Conservation (phyloP, 129 eudicot genomes). For the sunflower (Helianthus annuus) region HanXRQr2.0-SUNRISE NC_035448.2:139407413-139407912, state of each 20-base stretch:
- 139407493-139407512: constrained; percentile 54
- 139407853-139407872: constrained; percentile 63
- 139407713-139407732: not conserved
- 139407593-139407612: constrained; percentile 77
- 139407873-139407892: constrained; percentile 54
- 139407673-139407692: constrained; percentile 39
- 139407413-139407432: constrained; percentile 6
- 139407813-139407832: constrained; percentile 51
- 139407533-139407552: constrained; percentile 59
- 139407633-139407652: constrained; percentile 49
- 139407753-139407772: constrained; percentile 33
- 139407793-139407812: constrained; percentile 59
- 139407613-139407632: constrained; percentile 68
- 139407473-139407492: constrained; percentile 46
- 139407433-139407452: constrained; percentile 48
- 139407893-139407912: constrained; percentile 61
- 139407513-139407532: constrained; percentile 77
- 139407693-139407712: constrained; percentile 3
- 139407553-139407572: constrained; percentile 68
- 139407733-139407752: not conserved
- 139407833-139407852: constrained; percentile 54
- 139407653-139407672: constrained; percentile 52
- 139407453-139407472: constrained; percentile 43
- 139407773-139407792: constrained; percentile 59
- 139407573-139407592: constrained; percentile 57